Conservation (phyloP, 163 green algal species). For the Chlamydomonas reinhardtii region DNA sequence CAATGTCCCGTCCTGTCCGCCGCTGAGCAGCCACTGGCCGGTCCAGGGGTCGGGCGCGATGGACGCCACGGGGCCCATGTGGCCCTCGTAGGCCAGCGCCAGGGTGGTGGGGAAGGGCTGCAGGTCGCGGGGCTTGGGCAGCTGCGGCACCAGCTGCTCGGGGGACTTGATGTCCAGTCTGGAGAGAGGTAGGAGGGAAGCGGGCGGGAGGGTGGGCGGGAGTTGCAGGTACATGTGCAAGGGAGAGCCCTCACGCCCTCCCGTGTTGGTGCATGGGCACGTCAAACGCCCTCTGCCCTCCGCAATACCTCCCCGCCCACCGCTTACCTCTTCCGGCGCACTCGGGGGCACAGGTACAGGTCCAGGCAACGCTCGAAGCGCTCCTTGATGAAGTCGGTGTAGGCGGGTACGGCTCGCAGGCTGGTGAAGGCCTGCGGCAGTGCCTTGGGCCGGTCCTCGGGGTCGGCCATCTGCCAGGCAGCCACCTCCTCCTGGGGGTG, state of each 20-base stretch:
- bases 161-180: constrained; percentile 84
- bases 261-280: too few relatives aligned
- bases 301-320: neutral
- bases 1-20: constrained; percentile 80
- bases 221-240: too few relatives aligned
- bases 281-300: too few relatives aligned
- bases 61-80: constrained; percentile 76
- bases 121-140: constrained; percentile 95
- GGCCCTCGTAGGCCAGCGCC: constrained; percentile 81
- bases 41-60: constrained; percentile 75
- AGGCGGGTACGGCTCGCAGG: constrained; percentile 89
- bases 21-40: constrained; percentile 91
- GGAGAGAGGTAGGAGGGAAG: neutral
- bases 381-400: constrained; percentile 94
- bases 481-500: constrained; percentile 81
- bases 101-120: constrained; percentile 93
- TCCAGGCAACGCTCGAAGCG: constrained; percentile 98
- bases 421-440: constrained; percentile 80
- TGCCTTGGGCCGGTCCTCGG: constrained; percentile 85
- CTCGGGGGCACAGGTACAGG: constrained; percentile 96
- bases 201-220: too few relatives aligned
- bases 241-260: too few relatives aligned
- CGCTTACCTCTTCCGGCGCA: constrained; percentile 60
- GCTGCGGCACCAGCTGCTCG: constrained; percentile 90
- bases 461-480: constrained; percentile 75